Conservation (phyloP, 2,329 filamentous ascomycete genomes). For the Fusarium penzigii region DNA sequence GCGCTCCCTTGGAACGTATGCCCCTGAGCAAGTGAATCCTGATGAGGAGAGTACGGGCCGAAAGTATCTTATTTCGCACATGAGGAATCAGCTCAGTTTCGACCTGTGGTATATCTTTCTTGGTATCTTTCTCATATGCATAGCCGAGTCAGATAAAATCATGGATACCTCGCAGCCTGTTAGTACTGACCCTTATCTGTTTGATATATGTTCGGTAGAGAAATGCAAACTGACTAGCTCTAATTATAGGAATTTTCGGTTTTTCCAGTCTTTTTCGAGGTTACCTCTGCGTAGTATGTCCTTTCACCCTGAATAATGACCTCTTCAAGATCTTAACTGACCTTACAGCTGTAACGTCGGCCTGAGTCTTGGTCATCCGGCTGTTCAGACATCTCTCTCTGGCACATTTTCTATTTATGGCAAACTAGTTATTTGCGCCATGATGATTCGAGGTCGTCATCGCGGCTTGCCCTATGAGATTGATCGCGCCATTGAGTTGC, state of each 20-base stretch:
- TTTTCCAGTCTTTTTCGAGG: conserved; percentile 37
- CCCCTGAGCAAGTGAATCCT: conserved; percentile 17
- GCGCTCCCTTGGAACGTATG: conserved; percentile 60
- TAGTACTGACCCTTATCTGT: background rate
- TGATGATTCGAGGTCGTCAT: conserved; percentile 41
- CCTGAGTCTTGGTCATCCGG: conserved; percentile 36
- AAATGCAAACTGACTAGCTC: background rate
- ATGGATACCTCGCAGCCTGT: conserved; percentile 29
- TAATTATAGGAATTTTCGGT: conserved; percentile 34
- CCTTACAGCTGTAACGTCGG: conserved; percentile 36
- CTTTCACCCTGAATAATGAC: background rate
- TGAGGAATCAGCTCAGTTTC: conserved; percentile 42
- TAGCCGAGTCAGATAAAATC: conserved; percentile 30
- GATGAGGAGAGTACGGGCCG: conserved; percentile 30
- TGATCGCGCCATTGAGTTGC: conserved; percentile 38
- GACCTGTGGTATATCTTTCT: conserved; percentile 45
- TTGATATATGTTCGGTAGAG: too few relatives aligned
- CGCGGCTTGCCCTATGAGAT: conserved; percentile 36
- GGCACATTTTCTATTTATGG: conserved; percentile 34
- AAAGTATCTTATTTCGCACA: conserved; percentile 35
- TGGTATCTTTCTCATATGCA: conserved; percentile 39
- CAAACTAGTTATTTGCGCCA: conserved; percentile 39
- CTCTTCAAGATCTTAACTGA: conserved; percentile 3
- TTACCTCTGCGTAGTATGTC: conserved; percentile 36
- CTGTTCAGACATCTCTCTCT: conserved; percentile 30